Evolutionary conservation across 2,329 filamentous ascomycete species (phyloP), one percentile per base, ranked within the genome.

Genomic region (Fusarium coicis): DNA sequence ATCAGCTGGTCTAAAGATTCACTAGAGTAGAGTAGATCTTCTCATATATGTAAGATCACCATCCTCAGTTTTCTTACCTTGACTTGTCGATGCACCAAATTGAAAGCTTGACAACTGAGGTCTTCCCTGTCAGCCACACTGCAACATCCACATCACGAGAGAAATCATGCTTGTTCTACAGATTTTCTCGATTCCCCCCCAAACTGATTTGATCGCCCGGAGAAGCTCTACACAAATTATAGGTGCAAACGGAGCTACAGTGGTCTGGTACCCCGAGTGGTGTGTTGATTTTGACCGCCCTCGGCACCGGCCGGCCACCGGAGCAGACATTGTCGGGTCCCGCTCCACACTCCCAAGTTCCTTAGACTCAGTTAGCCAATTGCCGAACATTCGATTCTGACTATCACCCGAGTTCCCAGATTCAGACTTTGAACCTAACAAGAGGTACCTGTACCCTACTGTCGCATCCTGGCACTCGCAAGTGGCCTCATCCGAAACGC

Each of bases 331-430:
- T 46, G 60, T 47, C 58, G 49, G 49, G 58, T 53, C 61, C 58
- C 43, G 49, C 64, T 58, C 65, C 58, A 53, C 56, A 54, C 32
- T 66, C 49, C 49, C 43, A 58, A 47, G 49, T 47, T 44, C 49
- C 43, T 49, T 53, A 63, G 55, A 39, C 53, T 55, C 30, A 65
- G 67, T 69, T 26, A 68, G 58, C 53, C 76, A 77, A 78, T 76
- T 74, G 76, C 59, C 57, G 50, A 78, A 78, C 76, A 78, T 78
- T 76, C 76, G 76, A 78, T 78, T 78, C 69, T 73, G 69, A 76
- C 75, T 66, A 76, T 76, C 76, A 70, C 50, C 68, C 70, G 73
- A 72, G 76, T 74, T 40, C 61, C 62, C 44, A 75, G 66, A 76
- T 37, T 53, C 73, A 74, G 67, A 66, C 66, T 59, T 66, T 59